These are phyloP conservation scores for Haematococcus lacustris DNA, from an alignment of 139 green algal species.

Conservation along the genomic window DNA sequence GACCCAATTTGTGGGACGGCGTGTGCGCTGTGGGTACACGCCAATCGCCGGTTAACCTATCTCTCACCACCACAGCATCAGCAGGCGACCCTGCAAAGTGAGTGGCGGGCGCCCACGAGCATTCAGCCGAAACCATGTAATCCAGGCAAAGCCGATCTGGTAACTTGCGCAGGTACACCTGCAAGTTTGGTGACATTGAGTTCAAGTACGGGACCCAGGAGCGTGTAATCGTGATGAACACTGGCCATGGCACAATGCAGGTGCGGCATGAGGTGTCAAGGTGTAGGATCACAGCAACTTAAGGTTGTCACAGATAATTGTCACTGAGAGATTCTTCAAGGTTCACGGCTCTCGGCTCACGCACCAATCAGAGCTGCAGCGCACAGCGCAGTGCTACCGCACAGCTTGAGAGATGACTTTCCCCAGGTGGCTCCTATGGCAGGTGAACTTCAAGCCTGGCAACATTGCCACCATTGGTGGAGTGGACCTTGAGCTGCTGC, in stretches of 20 bases:
- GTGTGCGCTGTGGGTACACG: slow-evolving; percentile 25
- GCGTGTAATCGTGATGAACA: slow-evolving; percentile 48
- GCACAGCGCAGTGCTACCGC: too few relatives aligned
- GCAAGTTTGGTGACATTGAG: slow-evolving; percentile 29
- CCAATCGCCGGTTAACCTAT: slow-evolving; percentile 47
- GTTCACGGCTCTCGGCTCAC: too few relatives aligned
- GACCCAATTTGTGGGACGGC: slow-evolving; percentile 21
- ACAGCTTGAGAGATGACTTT: too few relatives aligned
- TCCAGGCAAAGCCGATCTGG: background rate
- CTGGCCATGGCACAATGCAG: slow-evolving; percentile 68
- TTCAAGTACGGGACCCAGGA: slow-evolving; percentile 34
- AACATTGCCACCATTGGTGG: slow-evolving; percentile 27
- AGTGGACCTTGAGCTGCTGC: slow-evolving; percentile 59
- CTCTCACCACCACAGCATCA: slow-evolving; percentile 10
- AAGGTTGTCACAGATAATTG: too few relatives aligned
- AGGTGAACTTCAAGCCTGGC: slow-evolving; percentile 49
- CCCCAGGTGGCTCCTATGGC: background rate
- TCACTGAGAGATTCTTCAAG: too few relatives aligned
- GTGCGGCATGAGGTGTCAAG: too few relatives aligned
- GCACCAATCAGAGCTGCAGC: too few relatives aligned
- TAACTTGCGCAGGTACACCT: slow-evolving; percentile 7
- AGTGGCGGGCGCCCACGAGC: background rate
- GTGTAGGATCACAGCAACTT: too few relatives aligned
- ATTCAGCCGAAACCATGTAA: background rate
- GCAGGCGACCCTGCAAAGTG: slow-evolving; percentile 5